Evolutionary conservation across 1,284 basidiomycete genomes (phyloP).

Genomic region (Sanguinoderma infundibulare): DNA sequence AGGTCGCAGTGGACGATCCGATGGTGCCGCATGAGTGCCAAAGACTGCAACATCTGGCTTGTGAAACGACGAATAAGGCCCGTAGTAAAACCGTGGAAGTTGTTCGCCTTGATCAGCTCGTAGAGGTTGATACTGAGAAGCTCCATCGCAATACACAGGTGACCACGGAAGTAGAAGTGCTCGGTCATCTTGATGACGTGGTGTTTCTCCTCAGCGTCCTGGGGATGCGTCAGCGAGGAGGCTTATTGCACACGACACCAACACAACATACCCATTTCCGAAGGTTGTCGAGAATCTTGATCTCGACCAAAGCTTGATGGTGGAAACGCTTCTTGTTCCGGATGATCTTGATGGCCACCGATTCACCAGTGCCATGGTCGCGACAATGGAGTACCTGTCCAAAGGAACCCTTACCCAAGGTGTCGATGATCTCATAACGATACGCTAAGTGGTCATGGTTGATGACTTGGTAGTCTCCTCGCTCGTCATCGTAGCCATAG

Average conservation of each 20-base stretch:
- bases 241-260: background rate
- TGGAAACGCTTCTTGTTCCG: slow-evolving; percentile 99
- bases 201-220: slow-evolving; percentile 97
- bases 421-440: slow-evolving; percentile 93
- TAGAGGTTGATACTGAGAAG: slow-evolving; percentile 98
- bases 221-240: slow-evolving; percentile 7
- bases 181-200: slow-evolving; percentile 99
- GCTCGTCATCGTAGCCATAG: slow-evolving; percentile 96
- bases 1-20: slow-evolving; percentile 99
- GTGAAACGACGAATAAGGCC: slow-evolving; percentile 95
- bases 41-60: slow-evolving; percentile 90
- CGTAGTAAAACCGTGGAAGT: slow-evolving; percentile 96
- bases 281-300: slow-evolving; percentile 96
- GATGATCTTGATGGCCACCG: slow-evolving; percentile 99
- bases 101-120: slow-evolving; percentile 99
- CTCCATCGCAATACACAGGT: slow-evolving; percentile 99
- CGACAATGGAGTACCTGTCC: slow-evolving; percentile 97
- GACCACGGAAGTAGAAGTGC: slow-evolving; percentile 97
- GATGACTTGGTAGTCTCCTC: slow-evolving; percentile 95
- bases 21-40: slow-evolving; percentile 94
- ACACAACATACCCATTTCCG: slow-evolving; percentile 85
- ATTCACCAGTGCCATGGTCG: slow-evolving; percentile 96
- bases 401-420: slow-evolving; percentile 97
- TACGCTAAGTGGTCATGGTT: slow-evolving; percentile 94
- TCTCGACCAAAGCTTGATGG: slow-evolving; percentile 97